phyloP scores from a whole-genome alignment of 1,139 yeast species.

The Fermentozyma sake region DNA sequence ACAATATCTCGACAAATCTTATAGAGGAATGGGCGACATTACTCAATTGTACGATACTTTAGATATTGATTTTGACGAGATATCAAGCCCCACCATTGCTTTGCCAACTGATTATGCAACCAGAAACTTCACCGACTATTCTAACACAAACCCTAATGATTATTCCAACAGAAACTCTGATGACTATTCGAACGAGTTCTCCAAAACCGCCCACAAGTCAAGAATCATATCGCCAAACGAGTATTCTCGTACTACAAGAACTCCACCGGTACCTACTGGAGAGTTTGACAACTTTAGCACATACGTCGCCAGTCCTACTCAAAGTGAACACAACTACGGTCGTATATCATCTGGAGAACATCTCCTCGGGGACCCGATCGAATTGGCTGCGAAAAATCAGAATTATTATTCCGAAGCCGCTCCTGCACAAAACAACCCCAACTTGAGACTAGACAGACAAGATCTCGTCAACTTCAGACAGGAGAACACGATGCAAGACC shows the following conservation, averaged over 20 bases:
- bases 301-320: slow-evolving; percentile 8
- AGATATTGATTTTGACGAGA: slow-evolving; percentile 17
- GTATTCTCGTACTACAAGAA: slow-evolving; percentile 1
- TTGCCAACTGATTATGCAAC: slow-evolving; percentile 5
- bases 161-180: too few relatives aligned
- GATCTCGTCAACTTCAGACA: slow-evolving; percentile 5
- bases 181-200: too few relatives aligned
- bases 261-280: slow-evolving; percentile 2
- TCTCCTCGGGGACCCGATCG: slow-evolving; percentile 11
- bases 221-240: too few relatives aligned
- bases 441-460: slow-evolving; percentile 3
- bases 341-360: slow-evolving; percentile 2
- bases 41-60: slow-evolving; percentile 25
- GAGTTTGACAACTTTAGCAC: slow-evolving; percentile 14
- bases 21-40: slow-evolving; percentile 33
- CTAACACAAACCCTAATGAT: too few relatives aligned
- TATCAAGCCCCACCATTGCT: slow-evolving; percentile 15
- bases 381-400: slow-evolving; percentile 4
- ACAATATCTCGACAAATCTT: slow-evolving; percentile 8
- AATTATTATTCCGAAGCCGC: slow-evolving; percentile 1
- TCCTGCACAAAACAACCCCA: slow-evolving; percentile 1
- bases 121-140: too few relatives aligned
- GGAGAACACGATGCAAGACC: slow-evolving; percentile 3
- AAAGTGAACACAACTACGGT: slow-evolving; percentile 7
- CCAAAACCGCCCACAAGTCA: too few relatives aligned